These are phyloP conservation scores for Moricandia moricandioides DNA, from an alignment of 345 rosid species.

Conservation along the genomic window DNA sequence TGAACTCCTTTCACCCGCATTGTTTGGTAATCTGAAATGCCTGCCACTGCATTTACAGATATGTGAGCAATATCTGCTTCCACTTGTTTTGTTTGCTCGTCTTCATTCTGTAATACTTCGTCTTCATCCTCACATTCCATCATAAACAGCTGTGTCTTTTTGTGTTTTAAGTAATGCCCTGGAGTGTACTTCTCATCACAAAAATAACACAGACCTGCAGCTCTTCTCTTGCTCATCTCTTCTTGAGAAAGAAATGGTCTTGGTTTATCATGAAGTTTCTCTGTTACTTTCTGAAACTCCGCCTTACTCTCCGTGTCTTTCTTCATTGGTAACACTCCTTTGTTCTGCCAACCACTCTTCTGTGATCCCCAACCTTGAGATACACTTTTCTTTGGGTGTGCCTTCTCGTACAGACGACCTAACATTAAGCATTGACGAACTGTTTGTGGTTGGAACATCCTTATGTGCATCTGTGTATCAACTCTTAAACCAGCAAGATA, in stretches of 20 bases:
- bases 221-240: neutral
- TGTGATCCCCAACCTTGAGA: too few species aligned
- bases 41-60: neutral
- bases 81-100: neutral
- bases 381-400: too few species aligned
- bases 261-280: neutral
- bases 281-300: too few species aligned
- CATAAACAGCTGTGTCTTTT: neutral
- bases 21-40: neutral
- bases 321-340: too few species aligned
- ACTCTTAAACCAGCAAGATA: too few species aligned
- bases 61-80: neutral
- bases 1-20: neutral
- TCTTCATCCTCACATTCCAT: neutral
- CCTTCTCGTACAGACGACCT: too few species aligned
- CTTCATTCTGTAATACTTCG: neutral
- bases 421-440: too few species aligned
- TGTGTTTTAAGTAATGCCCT: neutral
- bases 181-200: neutral
- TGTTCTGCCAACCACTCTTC: too few species aligned
- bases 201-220: neutral
- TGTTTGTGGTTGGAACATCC: too few species aligned
- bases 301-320: too few species aligned
- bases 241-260: neutral
- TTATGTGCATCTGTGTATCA: too few species aligned